Evolutionary conservation across 495 filamentous ascomycete genomes (phyloP).

Genomic region (Polyplosphaeria fusca): DNA sequence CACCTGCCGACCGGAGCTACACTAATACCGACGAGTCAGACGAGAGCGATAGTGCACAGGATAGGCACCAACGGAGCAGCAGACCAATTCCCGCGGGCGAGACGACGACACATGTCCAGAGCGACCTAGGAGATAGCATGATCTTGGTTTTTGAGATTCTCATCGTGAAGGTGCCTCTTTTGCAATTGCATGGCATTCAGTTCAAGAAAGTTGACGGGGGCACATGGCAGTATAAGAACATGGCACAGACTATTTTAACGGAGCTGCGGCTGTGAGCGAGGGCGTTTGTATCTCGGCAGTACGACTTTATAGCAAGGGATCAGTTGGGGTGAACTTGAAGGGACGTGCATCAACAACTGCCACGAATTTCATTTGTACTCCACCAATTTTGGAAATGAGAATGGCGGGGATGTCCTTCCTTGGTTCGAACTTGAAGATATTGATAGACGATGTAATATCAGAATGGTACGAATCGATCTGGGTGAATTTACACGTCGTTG

Average conservation of each 20-base stretch:
- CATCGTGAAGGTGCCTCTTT: slow-evolving; percentile 94
- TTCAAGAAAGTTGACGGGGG: slow-evolving; percentile 96
- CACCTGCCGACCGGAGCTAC: slow-evolving; percentile 61
- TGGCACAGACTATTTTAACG: slow-evolving; percentile 91
- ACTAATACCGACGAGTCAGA: slow-evolving; percentile 79
- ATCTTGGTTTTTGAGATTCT: slow-evolving; percentile 90
- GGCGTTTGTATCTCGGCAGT: too few species aligned
- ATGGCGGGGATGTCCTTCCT: not conserved
- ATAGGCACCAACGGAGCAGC: slow-evolving; percentile 36
- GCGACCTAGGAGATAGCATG: slow-evolving; percentile 74
- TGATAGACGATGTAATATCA: not conserved
- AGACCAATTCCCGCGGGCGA: slow-evolving; percentile 59
- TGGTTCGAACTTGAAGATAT: not conserved
- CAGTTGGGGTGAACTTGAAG: too few species aligned
- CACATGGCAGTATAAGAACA: slow-evolving; percentile 97
- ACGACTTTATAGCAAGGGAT: too few species aligned
- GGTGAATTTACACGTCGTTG: too few species aligned
- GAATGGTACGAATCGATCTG: too few species aligned
- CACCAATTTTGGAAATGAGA: not conserved
- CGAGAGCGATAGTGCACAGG: slow-evolving; percentile 55
- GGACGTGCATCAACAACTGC: too few species aligned
- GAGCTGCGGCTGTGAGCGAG: slow-evolving; percentile 70
- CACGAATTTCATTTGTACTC: slow-evolving; percentile 36
- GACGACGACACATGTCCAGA: slow-evolving; percentile 82
- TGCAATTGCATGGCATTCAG: slow-evolving; percentile 91